Evolutionary conservation across 164 flowering plant species (phyloP), one percentile per base, ranked within the genome.

Genomic region (Dillenia turbinata): DNA sequence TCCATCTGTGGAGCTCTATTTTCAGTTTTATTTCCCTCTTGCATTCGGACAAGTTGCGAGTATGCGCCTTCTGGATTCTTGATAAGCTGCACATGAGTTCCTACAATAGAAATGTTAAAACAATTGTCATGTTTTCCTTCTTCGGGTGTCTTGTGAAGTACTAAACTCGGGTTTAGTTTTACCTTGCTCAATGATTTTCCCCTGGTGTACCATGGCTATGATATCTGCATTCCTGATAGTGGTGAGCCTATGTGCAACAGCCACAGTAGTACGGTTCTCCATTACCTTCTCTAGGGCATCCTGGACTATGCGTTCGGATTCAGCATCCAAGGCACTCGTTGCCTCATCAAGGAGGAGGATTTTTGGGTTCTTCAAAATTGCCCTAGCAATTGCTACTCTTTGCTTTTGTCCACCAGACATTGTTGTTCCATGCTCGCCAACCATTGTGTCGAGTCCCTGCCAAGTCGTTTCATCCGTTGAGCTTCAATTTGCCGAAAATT

Each of bases 331-430:
- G 0, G 96, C 96, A 64, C 92, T 89, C 43, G 96, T 89, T 15
- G 92, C 92, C 66, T 89, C 96, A 69, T 89, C 96, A 66, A 89
- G 93, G 22, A 89, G 89, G 19, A 87, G 78, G 54, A 87, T 85
- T 71, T 63, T 82, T 1, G 93, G 96, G 63, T 89, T 78, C 76
- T 87, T 89, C 46, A 89, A n/a, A 47, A 89, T 87, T 17, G 90
- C 92, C 58, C 96, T 77, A 12, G 96, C 87, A 60, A 89, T 86
- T 8, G 96, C 96, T 54, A 89, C 72, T 68, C 96, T 80, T 69
- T 89, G 92, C 78, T 85, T 87, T 54, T 89, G 94, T 47, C 94
- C 97, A 8, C 97, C 95, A 0, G 97, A 90, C 47, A 90, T 74
- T 49, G 83, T 88, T 10, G 84, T 83, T 60, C 97, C 97, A 55